phyloP scores from a whole-genome alignment of 768 basidiomycete species.

The Hericium coralloides region DNA sequence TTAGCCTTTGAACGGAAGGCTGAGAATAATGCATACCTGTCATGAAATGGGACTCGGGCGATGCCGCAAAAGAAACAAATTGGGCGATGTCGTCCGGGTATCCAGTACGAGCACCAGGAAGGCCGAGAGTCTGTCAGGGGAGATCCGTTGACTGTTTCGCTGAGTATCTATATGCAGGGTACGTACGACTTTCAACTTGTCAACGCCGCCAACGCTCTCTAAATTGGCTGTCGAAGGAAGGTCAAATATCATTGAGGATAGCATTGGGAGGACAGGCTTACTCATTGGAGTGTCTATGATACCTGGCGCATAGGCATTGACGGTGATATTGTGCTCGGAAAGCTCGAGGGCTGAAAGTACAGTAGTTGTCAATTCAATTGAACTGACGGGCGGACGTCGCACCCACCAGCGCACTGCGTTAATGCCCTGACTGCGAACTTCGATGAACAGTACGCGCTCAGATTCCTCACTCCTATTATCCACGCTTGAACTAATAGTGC shows the following conservation, averaged over 20 bases:
- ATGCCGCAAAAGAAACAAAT: slow-evolving; percentile 13
- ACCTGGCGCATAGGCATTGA: slow-evolving; percentile 18
- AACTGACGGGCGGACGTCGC: neutral
- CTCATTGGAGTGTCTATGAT: slow-evolving; percentile 10
- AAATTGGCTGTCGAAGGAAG: neutral
- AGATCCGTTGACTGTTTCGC: neutral
- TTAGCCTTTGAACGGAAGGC: neutral
- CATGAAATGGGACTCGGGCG: slow-evolving; percentile 12
- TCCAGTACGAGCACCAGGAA: slow-evolving; percentile 1
- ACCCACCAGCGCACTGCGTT: slow-evolving; percentile 14
- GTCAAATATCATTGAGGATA: neutral
- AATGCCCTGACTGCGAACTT: slow-evolving; percentile 17
- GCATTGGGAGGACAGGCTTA: neutral
- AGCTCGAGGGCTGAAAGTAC: slow-evolving; percentile 9
- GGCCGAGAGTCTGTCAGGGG: neutral
- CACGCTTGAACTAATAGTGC: neutral
- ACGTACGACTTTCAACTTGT: slow-evolving; percentile 3
- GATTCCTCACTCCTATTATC: neutral
- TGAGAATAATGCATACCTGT: slow-evolving; percentile 4
- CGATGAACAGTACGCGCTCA: slow-evolving; percentile 9
- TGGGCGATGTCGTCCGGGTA: slow-evolving; percentile 11
- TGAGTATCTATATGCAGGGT: neutral
- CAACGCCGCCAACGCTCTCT: neutral
- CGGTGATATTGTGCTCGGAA: slow-evolving; percentile 13
- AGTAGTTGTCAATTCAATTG: neutral